Evolutionary conservation across 208 protist genomes (phyloP).

Genomic region (Entamoeba histolytica): DNA sequence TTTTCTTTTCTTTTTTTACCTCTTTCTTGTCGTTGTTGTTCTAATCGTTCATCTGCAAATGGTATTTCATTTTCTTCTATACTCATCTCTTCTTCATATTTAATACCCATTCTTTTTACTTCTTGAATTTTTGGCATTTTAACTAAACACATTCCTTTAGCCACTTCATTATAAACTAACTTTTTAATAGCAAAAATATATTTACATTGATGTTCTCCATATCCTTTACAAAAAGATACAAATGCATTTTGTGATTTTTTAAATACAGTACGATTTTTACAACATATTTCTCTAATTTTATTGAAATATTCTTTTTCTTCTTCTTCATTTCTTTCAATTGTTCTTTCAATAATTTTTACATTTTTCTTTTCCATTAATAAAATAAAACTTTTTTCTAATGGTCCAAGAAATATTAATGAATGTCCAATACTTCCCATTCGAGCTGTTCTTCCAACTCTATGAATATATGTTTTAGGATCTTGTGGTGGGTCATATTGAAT

Average conservation of each 20-base stretch:
- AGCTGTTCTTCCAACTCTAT: constrained; percentile 70
- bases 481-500: constrained; percentile 15
- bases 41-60: background rate
- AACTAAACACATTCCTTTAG: background rate
- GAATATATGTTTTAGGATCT: constrained; percentile 51
- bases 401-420: background rate
- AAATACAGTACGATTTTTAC: background rate
- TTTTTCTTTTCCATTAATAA: background rate
- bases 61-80: background rate
- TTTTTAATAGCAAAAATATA: background rate
- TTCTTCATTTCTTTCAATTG: background rate
- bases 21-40: background rate
- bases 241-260: background rate
- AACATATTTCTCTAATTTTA: background rate
- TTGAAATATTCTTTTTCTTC: background rate
- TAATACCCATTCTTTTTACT: background rate
- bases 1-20: too few species aligned
- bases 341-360: background rate
- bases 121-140: background rate
- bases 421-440: constrained; percentile 41
- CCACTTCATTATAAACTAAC: background rate
- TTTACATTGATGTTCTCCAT: background rate
- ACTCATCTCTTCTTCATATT: background rate
- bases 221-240: background rate
- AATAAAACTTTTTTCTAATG: background rate